These are phyloP conservation scores for Fragaria nilgerrensis DNA, from an alignment of 306 rosid genomes.

Conservation along the genomic window DNA sequence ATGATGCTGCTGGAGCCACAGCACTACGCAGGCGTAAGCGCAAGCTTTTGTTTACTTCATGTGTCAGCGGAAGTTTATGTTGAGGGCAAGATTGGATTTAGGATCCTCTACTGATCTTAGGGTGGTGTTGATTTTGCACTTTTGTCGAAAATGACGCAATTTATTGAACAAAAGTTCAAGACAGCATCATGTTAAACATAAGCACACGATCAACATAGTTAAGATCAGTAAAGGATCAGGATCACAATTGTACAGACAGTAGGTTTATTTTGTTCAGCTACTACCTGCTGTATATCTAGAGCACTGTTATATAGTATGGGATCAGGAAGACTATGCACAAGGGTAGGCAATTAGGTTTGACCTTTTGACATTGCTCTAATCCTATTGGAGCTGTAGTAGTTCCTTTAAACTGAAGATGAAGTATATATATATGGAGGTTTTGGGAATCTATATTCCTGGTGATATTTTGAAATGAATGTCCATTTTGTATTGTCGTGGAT, in stretches of 20 bases:
- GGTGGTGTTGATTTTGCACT: not conserved
- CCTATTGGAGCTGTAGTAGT: not conserved
- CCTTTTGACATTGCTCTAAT: not conserved
- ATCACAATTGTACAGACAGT: not conserved
- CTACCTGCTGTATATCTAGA: not conserved
- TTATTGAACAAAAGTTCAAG: not conserved
- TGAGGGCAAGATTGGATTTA: slow-evolving; percentile 4
- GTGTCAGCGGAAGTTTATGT: not conserved
- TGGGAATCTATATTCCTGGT: not conserved
- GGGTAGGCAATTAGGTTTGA: not conserved
- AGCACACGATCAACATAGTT: not conserved
- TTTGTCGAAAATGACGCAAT: not conserved
- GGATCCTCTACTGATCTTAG: not conserved
- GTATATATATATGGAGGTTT: not conserved
- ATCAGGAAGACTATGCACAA: not conserved
- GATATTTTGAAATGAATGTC: not conserved
- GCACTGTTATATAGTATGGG: not conserved
- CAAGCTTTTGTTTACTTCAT: slow-evolving; percentile 23
- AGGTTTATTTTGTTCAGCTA: not conserved
- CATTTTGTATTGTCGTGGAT: not conserved
- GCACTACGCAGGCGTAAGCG: slow-evolving; percentile 51
- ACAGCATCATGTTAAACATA: not conserved
- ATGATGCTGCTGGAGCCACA: slow-evolving; percentile 29
- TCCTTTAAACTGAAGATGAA: not conserved
- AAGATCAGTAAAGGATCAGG: not conserved